Base-by-base conservation (phyloP, 176 grass and related monocot genomes). In the Carex cristatella region DNA sequence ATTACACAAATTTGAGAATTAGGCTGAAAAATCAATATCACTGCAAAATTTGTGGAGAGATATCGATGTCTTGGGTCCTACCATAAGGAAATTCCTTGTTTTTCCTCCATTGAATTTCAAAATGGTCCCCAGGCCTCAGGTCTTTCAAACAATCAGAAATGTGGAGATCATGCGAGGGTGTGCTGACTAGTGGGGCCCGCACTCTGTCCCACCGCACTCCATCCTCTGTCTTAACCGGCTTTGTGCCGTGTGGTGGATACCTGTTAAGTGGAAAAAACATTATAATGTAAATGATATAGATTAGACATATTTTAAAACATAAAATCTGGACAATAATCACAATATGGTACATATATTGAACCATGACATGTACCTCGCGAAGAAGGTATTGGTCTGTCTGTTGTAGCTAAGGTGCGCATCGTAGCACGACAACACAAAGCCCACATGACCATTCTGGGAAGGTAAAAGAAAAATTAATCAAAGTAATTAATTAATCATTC, bases 41-140 rank as follows among this genome's bases (percentile, higher is more conserved):
- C 15, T 3, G 53, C 13, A 10, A 14, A 79, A 35, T 9, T 32
- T 79, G 30, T 35, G 48, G 51, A 60, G 60, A 38, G 42, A 80
- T 9, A 10, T 48, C 51, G n/a, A 37, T 59, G 31, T 37, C 46
- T 7, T 11, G 16, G 38, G 37, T 31, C 72, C 4, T 90, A 97
- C 94, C 94, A 61, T 92, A 97, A 40, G 94, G 94, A 66, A 92
- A 97, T n/a, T 97, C 92, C 81, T 97, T 90, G 88, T 89, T 97
- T 86, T 89, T 97, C 71, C 94, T 87, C 94, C 94, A 97, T 78
- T 97, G 94, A 67, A 97, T 92, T 85, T 97, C 94, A 37, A 97
- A 94, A 65, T 94, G 90, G 61, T 94, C 88, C 2, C 90, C 92
- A 0, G 94, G 94, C 14, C 81, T 79, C 18, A 97, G 81, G 38